Conservation (phyloP, 805 yeast genomes). For the Candida chilensis region DNA sequence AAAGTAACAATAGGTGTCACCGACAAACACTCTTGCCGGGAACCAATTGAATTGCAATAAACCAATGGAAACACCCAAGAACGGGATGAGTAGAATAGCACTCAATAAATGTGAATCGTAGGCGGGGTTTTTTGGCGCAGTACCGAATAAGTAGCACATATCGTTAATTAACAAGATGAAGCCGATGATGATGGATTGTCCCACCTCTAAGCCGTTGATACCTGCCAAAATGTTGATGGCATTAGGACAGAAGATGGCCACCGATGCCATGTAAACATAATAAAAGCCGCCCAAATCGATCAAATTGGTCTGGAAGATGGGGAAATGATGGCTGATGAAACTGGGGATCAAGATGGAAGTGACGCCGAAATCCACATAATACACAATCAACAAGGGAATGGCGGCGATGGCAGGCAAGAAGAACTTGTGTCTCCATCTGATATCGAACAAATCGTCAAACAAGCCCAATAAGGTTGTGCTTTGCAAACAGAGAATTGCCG, state of each 20-base stretch:
- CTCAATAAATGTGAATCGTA: slow-evolving; percentile 79
- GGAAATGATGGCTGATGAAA: slow-evolving; percentile 36
- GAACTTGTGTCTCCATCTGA: slow-evolving; percentile 96
- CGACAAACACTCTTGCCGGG: slow-evolving; percentile 92
- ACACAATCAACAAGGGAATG: slow-evolving; percentile 82
- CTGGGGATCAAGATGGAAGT: slow-evolving; percentile 81
- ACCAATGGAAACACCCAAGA: slow-evolving; percentile 76
- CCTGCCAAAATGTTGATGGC: slow-evolving; percentile 96
- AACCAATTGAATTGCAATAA: slow-evolving; percentile 76
- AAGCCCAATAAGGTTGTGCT: slow-evolving; percentile 80
- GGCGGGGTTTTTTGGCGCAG: slow-evolving; percentile 38
- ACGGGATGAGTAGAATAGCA: slow-evolving; percentile 72
- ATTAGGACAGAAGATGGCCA: slow-evolving; percentile 92
- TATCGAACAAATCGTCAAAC: slow-evolving; percentile 91
- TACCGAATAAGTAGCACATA: slow-evolving; percentile 46
- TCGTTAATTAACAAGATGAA: slow-evolving; percentile 70
- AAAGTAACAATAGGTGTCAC: slow-evolving; percentile 96
- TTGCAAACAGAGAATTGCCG: slow-evolving; percentile 77
- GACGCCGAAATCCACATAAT: slow-evolving; percentile 89
- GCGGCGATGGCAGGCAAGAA: slow-evolving; percentile 93
- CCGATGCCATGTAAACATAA: slow-evolving; percentile 83
- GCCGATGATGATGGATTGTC: slow-evolving; percentile 80
- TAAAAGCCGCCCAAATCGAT: slow-evolving; percentile 75
- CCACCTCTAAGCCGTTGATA: slow-evolving; percentile 92
- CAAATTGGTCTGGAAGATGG: slow-evolving; percentile 29